phyloP scores from a whole-genome alignment of 495 filamentous ascomycete genomes.

The Aspergillus diversus region DNA sequence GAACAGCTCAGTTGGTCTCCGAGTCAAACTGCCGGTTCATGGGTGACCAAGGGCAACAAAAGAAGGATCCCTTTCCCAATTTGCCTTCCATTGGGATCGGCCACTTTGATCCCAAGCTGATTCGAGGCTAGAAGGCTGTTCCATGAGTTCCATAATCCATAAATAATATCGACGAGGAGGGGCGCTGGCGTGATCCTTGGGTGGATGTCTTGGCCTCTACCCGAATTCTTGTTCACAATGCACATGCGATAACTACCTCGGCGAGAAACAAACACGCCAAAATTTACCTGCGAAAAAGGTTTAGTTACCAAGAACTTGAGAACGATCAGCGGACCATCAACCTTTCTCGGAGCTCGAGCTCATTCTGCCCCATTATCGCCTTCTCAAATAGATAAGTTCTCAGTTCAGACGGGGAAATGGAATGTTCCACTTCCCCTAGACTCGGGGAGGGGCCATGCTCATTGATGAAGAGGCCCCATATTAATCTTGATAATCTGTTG shows the following conservation, averaged over 20 bases:
- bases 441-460: not conserved
- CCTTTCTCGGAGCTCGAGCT: not conserved
- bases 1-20: not conserved
- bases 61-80: conserved; percentile 13
- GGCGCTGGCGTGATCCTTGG: conserved; percentile 16
- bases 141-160: conserved; percentile 8
- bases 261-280: conserved; percentile 7
- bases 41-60: not conserved
- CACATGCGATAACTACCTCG: conserved; percentile 22
- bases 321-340: conserved; percentile 16
- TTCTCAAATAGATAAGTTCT: no score
- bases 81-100: conserved; percentile 29
- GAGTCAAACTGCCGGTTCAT: conserved; percentile 1
- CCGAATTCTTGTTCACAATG: conserved; percentile 12
- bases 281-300: not conserved
- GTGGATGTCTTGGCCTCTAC: conserved; percentile 15
- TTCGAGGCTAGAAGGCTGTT: conserved; percentile 10
- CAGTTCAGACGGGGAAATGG: not conserved
- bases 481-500: no score
- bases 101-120: conserved; percentile 18
- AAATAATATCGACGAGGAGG: not conserved
- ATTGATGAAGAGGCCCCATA: no score
- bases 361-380: no score
- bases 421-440: not conserved
- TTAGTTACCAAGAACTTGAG: conserved; percentile 2